A percentile compares a stretch with the other conserved stretches of the same genome.
Conservation (phyloP, 306 rosid genomes). For the Corylus heterophylla region DNA sequence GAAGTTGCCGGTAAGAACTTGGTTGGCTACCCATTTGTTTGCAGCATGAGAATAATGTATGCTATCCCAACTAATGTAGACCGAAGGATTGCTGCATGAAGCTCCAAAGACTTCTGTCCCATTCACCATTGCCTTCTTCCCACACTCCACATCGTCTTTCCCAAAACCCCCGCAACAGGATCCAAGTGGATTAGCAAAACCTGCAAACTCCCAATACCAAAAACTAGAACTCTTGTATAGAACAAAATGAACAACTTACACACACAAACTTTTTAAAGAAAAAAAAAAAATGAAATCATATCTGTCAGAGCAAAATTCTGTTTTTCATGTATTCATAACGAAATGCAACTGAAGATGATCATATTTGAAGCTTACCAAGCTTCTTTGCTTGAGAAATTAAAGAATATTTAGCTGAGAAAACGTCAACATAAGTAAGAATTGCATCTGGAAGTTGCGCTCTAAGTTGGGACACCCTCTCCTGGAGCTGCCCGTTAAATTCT, state of each 20-base stretch:
- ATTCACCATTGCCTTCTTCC: conserved; percentile 17
- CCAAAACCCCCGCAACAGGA: conserved; percentile 29
- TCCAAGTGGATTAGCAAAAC: conserved; percentile 30
- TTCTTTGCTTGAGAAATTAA: conserved; percentile 27
- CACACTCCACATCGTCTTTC: conserved; percentile 19
- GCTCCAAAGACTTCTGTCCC: conserved; percentile 18
- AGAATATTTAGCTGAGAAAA: conserved; percentile 30
- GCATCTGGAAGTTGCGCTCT: conserved; percentile 17
- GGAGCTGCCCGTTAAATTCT: conserved; percentile 31
- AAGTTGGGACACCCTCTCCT: conserved; percentile 13
- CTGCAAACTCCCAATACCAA: conserved; percentile 5
- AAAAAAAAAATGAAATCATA: no score
- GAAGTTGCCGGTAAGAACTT: conserved; percentile 21
- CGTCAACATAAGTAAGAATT: conserved; percentile 26
- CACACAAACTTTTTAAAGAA: no score
- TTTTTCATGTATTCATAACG: background rate
- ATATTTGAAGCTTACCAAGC: conserved; percentile 20
- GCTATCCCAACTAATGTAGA: conserved; percentile 25
- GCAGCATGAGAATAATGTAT: conserved; percentile 33
- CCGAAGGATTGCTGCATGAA: conserved; percentile 23
- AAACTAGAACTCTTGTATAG: background rate
- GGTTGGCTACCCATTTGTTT: conserved; percentile 20
- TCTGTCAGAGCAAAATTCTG: background rate
- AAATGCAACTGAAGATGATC: background rate
- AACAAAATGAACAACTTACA: background rate